Evolutionary conservation across 2,329 filamentous ascomycete species (phyloP).

Genomic region (Dissoconium aciculare): DNA sequence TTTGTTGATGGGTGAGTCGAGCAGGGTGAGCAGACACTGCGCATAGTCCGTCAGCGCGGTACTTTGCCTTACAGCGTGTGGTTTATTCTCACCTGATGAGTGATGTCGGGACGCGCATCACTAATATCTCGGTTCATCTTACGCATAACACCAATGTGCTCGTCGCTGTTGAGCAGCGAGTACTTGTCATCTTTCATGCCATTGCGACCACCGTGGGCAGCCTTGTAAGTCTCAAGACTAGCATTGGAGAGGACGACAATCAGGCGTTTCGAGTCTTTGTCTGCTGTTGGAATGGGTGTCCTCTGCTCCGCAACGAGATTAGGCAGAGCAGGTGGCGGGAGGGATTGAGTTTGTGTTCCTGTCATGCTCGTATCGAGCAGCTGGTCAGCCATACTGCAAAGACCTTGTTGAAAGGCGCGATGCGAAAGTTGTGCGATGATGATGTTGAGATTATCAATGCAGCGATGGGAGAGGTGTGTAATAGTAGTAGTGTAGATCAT

Average conservation of each 20-base stretch:
- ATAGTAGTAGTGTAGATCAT: slow-evolving; percentile 4
- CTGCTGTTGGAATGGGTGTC: slow-evolving; percentile 62
- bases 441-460: no score
- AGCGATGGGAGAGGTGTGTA: slow-evolving; percentile 10
- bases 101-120: slow-evolving; percentile 93
- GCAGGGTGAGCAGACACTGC: slow-evolving; percentile 87
- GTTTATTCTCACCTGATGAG: slow-evolving; percentile 65
- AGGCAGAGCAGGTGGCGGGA: slow-evolving; percentile 79
- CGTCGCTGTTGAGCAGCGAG: slow-evolving; percentile 93
- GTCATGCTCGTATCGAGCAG: slow-evolving; percentile 7
- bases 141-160: slow-evolving; percentile 97
- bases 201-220: slow-evolving; percentile 45
- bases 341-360: slow-evolving; percentile 58
- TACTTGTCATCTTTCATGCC: slow-evolving; percentile 68
- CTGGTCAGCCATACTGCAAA: slow-evolving; percentile 21
- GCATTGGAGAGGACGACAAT: slow-evolving; percentile 96
- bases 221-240: slow-evolving; percentile 93
- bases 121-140: slow-evolving; percentile 99
- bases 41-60: slow-evolving; percentile 11
- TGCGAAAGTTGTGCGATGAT: slow-evolving; percentile 9
- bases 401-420: slow-evolving; percentile 25
- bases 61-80: slow-evolving; percentile 10
- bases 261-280: slow-evolving; percentile 80
- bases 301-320: slow-evolving; percentile 90
- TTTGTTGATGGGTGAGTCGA: slow-evolving; percentile 98